Conservation (phyloP, 2,329 filamentous ascomycete genomes). For the Phyllosticta ampelicida region DNA sequence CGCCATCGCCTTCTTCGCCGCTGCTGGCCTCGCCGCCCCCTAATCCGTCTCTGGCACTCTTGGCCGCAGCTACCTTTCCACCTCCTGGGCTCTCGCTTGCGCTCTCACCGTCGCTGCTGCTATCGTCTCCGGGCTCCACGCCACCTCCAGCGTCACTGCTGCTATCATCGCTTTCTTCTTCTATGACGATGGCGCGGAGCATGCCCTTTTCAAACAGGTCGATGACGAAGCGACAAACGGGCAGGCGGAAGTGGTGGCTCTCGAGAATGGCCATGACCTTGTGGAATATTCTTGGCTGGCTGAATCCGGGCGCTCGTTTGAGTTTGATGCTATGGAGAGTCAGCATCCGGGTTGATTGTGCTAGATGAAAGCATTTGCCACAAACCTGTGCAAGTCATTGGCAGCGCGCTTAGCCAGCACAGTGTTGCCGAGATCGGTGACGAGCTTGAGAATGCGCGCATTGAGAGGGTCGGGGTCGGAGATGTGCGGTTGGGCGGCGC, state of each 20-base stretch:
- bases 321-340: constrained; percentile 52
- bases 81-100: background rate
- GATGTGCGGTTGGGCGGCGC: constrained; percentile 19
- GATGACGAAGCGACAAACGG: constrained; percentile 78
- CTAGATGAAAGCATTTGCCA: constrained; percentile 8
- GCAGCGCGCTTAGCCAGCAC: constrained; percentile 83
- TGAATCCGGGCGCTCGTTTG: constrained; percentile 65
- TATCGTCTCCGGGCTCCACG: background rate
- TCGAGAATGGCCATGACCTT: constrained; percentile 79
- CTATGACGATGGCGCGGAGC: constrained; percentile 71
- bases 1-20: background rate
- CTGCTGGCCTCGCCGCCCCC: background rate
- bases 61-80: background rate
- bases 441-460: constrained; percentile 68
- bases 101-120: background rate
- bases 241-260: constrained; percentile 78
- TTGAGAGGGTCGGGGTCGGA: constrained; percentile 53
- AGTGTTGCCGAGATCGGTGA: constrained; percentile 84
- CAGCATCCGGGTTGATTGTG: constrained; percentile 13
- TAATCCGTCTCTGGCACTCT: background rate
- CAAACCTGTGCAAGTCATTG: constrained; percentile 58
- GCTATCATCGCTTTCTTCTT: constrained; percentile 45
- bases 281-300: constrained; percentile 66
- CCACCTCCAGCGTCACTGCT: background rate
- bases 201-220: constrained; percentile 91